These are phyloP conservation scores for Blastobotrys proliferans DNA, from an alignment of 1,139 yeast species.

Conservation along the genomic window DNA sequence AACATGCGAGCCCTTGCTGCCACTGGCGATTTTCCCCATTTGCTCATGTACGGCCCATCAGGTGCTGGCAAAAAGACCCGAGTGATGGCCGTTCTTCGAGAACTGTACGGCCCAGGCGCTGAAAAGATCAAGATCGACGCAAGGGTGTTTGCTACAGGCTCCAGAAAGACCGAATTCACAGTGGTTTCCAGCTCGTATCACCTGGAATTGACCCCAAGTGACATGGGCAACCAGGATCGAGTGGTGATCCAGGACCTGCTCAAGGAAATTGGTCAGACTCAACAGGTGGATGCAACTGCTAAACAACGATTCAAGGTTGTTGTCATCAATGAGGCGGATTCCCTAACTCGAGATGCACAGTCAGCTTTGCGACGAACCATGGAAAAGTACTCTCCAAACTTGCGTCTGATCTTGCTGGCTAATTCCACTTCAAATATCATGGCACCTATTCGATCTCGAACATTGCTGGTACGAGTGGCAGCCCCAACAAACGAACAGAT, in stretches of 20 bases:
- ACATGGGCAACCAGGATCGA: conserved; percentile 92
- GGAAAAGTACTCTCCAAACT: conserved; percentile 91
- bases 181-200: conserved; percentile 88
- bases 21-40: conserved; percentile 89
- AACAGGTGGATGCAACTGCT: conserved; percentile 75
- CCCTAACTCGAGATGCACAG: conserved; percentile 91
- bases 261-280: conserved; percentile 92
- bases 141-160: conserved; percentile 68
- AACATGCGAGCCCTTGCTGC: conserved; percentile 54
- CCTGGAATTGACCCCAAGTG: conserved; percentile 93
- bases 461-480: conserved; percentile 77
- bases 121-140: conserved; percentile 87
- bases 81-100: conserved; percentile 72
- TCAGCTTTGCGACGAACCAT: conserved; percentile 96
- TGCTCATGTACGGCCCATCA: conserved; percentile 87
- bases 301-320: conserved; percentile 86
- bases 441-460: conserved; percentile 91
- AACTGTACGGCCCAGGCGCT: conserved; percentile 77
- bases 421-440: conserved; percentile 89
- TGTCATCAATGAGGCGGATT: conserved; percentile 90
- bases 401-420: conserved; percentile 78
- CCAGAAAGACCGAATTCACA: conserved; percentile 82
- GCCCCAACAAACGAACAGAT: conserved; percentile 69
- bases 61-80: conserved; percentile 98
- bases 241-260: conserved; percentile 90